A percentile compares a stretch with the other conserved stretches of the same genome.
Conservation (phyloP, 2,329 filamentous ascomycete species). For the Colletotrichum somersetense region DNA sequence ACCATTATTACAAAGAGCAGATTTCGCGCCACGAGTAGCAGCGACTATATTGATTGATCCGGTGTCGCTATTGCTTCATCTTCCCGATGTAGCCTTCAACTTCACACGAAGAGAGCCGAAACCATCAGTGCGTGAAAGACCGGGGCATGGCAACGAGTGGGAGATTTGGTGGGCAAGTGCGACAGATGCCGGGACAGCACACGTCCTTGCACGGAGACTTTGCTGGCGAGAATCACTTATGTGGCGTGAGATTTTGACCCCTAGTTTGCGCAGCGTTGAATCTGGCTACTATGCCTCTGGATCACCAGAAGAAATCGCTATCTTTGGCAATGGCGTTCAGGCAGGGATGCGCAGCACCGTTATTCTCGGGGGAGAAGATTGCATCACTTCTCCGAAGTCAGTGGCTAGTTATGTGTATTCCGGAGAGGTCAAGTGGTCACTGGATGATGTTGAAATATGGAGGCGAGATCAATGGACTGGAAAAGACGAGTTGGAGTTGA, state of each 20-base stretch:
- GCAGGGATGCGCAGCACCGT: slow-evolving; percentile 48
- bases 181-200: slow-evolving; percentile 74
- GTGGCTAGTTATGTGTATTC: slow-evolving; percentile 46
- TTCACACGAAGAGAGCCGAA: slow-evolving; percentile 62
- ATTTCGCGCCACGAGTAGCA: slow-evolving; percentile 54
- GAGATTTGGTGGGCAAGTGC: slow-evolving; percentile 80
- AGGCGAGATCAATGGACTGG: slow-evolving; percentile 44
- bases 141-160: slow-evolving; percentile 71
- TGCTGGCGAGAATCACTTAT: slow-evolving; percentile 79
- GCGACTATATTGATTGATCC: slow-evolving; percentile 70
- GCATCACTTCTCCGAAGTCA: slow-evolving; percentile 42
- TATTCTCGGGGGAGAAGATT: slow-evolving; percentile 44
- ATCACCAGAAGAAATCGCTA: slow-evolving; percentile 23
- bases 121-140: slow-evolving; percentile 33
- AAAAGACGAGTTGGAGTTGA: slow-evolving; percentile 44
- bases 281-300: slow-evolving; percentile 31
- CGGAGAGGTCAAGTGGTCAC: slow-evolving; percentile 40
- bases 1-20: slow-evolving; percentile 64
- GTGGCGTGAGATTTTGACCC: slow-evolving; percentile 74
- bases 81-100: slow-evolving; percentile 74
- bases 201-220: slow-evolving; percentile 74
- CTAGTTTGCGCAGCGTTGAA: slow-evolving; percentile 21
- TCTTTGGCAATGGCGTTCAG: slow-evolving; percentile 44
- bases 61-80: slow-evolving; percentile 70
- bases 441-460: slow-evolving; percentile 29